Evolutionary conservation across 2,329 filamentous ascomycete genomes (phyloP), one percentile per base, ranked within the genome.

Genomic region (Penicillium sp.): DNA sequence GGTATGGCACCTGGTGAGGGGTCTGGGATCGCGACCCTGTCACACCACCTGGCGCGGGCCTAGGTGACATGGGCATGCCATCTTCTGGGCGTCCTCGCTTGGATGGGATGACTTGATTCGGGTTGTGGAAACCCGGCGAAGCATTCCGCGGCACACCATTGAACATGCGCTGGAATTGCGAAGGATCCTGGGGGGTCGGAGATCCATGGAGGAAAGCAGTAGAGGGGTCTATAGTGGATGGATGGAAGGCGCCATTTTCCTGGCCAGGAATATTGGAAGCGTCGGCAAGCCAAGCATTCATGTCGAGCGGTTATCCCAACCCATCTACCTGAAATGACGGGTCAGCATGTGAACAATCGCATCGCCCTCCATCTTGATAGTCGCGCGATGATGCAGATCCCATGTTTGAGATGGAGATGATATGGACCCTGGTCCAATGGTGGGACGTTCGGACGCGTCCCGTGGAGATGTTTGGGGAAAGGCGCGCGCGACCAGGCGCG

Each of bases 21-120:
- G 93, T 97, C 71, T 96, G 92, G 65, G 93, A 93, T 74, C 93
- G 90, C 75, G 93, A 95, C 22, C 85, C 86, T 45, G 90, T 88
- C 29, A 91, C 75, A 76, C 89, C 89, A 60, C 84, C 85, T 5
- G 88, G 83, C 52, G 88, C 86, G 69, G 88, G 89, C 67, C 87
- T 83, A 49, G 93, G 92, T 31, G 92, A 95, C 71, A 89, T 87
- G 62, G 87, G 88, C 68, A 94, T 82, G 68, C 87, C 92, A 73
- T 97, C 92, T 75, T 96, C 91, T 48, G 89, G 88, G 44, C 90
- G 84, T 50, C 89, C 84, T 67, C 94, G 86, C 77, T 97, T 99
- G 21, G 92, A 93, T 54, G 93, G 93, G 63, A 96, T 87, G 67
- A 96, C 86, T 45, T 88, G 82, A 75, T 90, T 93, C 57, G 88